phyloP scores from a whole-genome alignment of 2,329 filamentous ascomycete genomes.

The Talaromyces sp. region DNA sequence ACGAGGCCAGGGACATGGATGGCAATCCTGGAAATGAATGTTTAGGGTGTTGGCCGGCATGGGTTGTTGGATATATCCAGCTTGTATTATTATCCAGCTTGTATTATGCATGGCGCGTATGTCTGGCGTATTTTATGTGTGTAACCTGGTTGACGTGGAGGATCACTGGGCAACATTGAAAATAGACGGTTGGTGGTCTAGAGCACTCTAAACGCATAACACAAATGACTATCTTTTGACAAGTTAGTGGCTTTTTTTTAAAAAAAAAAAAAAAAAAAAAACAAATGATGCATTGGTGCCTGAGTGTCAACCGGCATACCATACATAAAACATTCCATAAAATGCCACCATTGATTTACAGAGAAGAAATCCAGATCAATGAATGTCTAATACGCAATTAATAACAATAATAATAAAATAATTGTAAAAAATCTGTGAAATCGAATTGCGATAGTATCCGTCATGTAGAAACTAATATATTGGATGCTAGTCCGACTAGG shows the following conservation, averaged over 20 bases:
- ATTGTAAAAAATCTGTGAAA: background rate
- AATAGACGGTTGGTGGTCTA: background rate
- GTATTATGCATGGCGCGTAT: background rate
- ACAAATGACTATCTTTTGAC: no score
- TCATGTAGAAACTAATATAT: background rate
- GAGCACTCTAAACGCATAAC: background rate
- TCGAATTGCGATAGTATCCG: background rate
- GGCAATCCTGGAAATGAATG: no score
- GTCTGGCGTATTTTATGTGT: background rate
- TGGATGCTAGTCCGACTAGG: background rate
- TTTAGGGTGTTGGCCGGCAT: no score
- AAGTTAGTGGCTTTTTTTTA: no score
- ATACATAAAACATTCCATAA: background rate
- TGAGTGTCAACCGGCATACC: background rate
- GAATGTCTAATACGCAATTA: background rate
- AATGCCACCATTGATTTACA: background rate
- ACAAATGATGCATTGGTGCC: background rate
- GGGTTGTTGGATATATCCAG: background rate
- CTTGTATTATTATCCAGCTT: background rate
- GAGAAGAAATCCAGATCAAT: no score
- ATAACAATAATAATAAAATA: background rate
- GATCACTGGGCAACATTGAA: background rate
- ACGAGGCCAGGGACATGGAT: no score
- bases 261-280: background rate
- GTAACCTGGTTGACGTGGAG: background rate